phyloP scores from a whole-genome alignment of 2,329 filamentous ascomycete species.

The Colletotrichum kahawae region DNA sequence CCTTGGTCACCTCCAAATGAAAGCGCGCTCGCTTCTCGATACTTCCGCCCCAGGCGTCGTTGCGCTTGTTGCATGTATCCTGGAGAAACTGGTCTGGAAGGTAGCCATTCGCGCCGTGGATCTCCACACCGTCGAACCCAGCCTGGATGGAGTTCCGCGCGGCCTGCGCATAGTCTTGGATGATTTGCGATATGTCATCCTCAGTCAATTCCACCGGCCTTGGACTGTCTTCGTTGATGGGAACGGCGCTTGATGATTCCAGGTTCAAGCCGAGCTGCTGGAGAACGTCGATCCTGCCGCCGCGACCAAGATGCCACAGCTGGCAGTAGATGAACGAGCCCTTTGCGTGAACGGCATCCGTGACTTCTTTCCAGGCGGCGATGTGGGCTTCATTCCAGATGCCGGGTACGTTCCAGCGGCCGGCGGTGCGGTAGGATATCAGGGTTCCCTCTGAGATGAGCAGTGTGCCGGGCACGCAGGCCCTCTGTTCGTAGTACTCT shows the following conservation, averaged over 20 bases:
- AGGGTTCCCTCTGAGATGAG: conserved; percentile 64
- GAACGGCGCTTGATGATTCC: conserved; percentile 48
- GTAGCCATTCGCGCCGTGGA: conserved; percentile 63
- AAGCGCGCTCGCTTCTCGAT: conserved; percentile 59
- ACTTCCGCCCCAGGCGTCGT: conserved; percentile 59
- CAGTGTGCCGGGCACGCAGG: conserved; percentile 44
- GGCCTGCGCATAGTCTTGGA: conserved; percentile 63
- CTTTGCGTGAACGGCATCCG: conserved; percentile 66
- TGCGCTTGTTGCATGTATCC: conserved; percentile 54
- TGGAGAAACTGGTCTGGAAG: conserved; percentile 69
- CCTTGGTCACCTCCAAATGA: conserved; percentile 52
- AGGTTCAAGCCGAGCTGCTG: conserved; percentile 51
- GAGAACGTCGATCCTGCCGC: conserved; percentile 38
- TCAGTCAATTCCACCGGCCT: conserved; percentile 69
- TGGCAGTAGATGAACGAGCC: conserved; percentile 67
- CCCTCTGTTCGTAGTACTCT: conserved; percentile 35
- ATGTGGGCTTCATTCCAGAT: conserved; percentile 64
- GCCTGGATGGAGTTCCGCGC: conserved; percentile 61
- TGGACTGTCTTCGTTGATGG: conserved; percentile 49
- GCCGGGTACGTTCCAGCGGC: conserved; percentile 56
- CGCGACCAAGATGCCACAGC: conserved; percentile 68
- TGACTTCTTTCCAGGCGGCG: conserved; percentile 64
- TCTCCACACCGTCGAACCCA: conserved; percentile 75
- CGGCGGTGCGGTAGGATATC: conserved; percentile 52
- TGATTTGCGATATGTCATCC: conserved; percentile 68